phyloP scores from a whole-genome alignment of 208 protist species.

The Trypanosoma theileri region DNA sequence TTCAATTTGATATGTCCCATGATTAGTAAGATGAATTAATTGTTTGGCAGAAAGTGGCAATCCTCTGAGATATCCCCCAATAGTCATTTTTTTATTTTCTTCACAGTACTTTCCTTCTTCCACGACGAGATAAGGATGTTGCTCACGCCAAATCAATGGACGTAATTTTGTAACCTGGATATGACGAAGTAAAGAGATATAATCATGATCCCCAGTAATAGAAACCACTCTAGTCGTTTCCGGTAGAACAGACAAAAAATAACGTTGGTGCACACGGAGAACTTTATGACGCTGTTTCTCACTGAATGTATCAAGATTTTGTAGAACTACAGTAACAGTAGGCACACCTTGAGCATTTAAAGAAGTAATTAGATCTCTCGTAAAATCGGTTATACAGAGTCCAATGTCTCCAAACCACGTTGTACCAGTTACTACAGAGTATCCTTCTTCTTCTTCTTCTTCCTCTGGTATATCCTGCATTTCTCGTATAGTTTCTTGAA shows the following conservation, averaged over 20 bases:
- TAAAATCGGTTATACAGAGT: constrained; percentile 87
- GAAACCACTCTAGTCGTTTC: constrained; percentile 73
- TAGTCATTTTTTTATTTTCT: constrained; percentile 52
- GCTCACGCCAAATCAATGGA: constrained; percentile 78
- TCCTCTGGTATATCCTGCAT: constrained; percentile 43
- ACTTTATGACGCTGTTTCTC: constrained; percentile 76
- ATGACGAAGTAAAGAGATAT: constrained; percentile 55
- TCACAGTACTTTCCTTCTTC: constrained; percentile 51
- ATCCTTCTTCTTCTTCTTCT: constrained; percentile 21
- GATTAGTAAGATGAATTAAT: constrained; percentile 85
- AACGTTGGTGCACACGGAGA: constrained; percentile 80
- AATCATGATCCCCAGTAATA: constrained; percentile 42
- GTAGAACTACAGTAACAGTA: constrained; percentile 69
- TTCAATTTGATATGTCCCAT: constrained; percentile 85
- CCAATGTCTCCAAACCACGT: constrained; percentile 88
- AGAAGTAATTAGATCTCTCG: constrained; percentile 67
- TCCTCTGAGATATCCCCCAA: constrained; percentile 70
- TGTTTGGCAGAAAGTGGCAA: constrained; percentile 76
- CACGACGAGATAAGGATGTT: constrained; percentile 80
- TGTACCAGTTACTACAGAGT: constrained; percentile 49
- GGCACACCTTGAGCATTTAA: constrained; percentile 80
- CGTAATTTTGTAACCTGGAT: constrained; percentile 72
- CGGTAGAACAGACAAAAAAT: constrained; percentile 79
- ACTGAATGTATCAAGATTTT: constrained; percentile 79
- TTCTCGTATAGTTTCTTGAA: constrained; percentile 78